Evolutionary conservation across 306 rosid genomes (phyloP).

Genomic region (Cicer chorassanicum): DNA sequence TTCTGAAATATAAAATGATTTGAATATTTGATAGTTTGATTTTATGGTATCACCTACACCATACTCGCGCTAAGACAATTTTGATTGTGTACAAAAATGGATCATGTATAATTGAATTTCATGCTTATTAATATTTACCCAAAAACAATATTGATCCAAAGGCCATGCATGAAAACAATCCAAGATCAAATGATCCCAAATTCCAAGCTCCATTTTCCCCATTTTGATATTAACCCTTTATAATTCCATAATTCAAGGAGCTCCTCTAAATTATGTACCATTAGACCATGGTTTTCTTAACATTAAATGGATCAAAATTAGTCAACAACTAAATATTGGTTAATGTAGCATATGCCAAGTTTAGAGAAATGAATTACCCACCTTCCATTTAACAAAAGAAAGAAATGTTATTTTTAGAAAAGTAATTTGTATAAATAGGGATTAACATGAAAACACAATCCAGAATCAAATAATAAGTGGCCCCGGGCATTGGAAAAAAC

Average conservation of each 20-base stretch:
- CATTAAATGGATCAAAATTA: slow-evolving; percentile 32
- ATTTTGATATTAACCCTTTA: background rate
- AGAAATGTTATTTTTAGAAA: background rate
- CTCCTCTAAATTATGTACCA: slow-evolving; percentile 25
- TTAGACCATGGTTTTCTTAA: background rate
- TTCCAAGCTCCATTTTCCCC: background rate
- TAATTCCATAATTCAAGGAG: slow-evolving; percentile 44
- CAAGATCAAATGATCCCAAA: too few relatives aligned
- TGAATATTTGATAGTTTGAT: too few relatives aligned
- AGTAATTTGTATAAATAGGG: slow-evolving; percentile 10
- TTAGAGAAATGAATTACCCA: slow-evolving; percentile 8
- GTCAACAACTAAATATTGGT: background rate
- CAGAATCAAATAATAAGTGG: background rate
- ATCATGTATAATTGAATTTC: too few relatives aligned
- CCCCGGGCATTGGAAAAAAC: slow-evolving; percentile 37
- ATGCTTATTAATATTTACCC: too few relatives aligned
- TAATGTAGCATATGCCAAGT: slow-evolving; percentile 21
- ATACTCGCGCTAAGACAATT: too few relatives aligned
- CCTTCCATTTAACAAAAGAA: slow-evolving; percentile 24
- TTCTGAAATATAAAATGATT: too few relatives aligned
- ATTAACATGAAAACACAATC: background rate
- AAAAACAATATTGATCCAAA: too few relatives aligned
- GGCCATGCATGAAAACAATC: background rate
- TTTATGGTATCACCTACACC: too few relatives aligned
- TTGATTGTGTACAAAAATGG: too few relatives aligned